Evolutionary conservation across 257 asterid species (phyloP).

Genomic region (Solanum ossicruentum): DNA sequence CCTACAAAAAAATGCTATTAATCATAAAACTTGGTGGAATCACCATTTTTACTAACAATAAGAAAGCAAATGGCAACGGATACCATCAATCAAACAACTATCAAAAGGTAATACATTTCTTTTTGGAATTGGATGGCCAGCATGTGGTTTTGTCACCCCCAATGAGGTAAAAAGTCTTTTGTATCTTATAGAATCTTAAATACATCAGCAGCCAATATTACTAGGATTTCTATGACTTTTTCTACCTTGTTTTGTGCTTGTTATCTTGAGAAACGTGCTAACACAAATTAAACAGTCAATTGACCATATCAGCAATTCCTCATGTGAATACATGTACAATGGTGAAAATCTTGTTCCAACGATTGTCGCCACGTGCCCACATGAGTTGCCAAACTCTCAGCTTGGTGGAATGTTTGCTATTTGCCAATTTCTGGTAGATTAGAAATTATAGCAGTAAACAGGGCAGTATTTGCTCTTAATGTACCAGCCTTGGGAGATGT

Average conservation of each 20-base stretch:
- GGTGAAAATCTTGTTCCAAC: neutral
- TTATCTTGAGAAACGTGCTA: neutral
- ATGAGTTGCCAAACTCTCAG: neutral
- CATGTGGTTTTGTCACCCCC: neutral
- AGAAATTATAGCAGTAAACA: neutral
- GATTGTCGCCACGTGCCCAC: neutral
- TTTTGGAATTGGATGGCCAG: neutral
- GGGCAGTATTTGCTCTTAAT: neutral
- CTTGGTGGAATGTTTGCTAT: neutral
- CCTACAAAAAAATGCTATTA: neutral
- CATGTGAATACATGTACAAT: neutral
- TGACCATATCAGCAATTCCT: neutral
- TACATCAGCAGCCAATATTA: neutral
- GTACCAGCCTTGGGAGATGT: neutral
- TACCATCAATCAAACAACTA: neutral
- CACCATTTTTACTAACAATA: neutral
- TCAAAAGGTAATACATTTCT: neutral
- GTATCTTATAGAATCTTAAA: neutral
- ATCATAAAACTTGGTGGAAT: neutral
- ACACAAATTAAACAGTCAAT: neutral
- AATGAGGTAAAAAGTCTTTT: neutral
- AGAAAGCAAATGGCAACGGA: neutral
- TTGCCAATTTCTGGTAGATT: neutral
- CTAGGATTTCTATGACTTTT: neutral
- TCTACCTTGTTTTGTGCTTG: neutral